A percentile compares a stretch with the other conserved stretches of the same genome.
phyloP scores from a whole-genome alignment of 225 moss, liverwort and hornwort species.

The Bryoerythrophyllum caledonicum region DNA sequence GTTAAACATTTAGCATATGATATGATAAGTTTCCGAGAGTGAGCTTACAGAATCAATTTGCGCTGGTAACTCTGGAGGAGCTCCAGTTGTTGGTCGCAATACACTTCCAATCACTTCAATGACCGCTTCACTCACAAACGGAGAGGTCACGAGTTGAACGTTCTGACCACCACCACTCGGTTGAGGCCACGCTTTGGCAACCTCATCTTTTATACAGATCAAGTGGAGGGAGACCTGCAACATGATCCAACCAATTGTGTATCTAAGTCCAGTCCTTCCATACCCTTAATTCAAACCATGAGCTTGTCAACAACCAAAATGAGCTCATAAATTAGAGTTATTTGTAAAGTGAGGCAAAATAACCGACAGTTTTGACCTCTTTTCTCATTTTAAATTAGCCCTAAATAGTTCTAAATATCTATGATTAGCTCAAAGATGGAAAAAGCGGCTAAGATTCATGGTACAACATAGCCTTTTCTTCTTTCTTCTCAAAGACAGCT shows the following conservation, averaged over 20 bases:
- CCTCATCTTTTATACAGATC: conserved; percentile 77
- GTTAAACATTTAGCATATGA: not conserved
- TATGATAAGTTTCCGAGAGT: conserved; percentile 2
- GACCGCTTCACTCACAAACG: conserved; percentile 59
- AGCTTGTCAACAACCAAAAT: not conserved
- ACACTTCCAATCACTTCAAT: conserved; percentile 63
- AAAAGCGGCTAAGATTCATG: no score
- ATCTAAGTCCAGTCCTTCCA: conserved; percentile 5
- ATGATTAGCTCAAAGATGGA: no score
- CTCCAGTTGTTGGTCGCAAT: conserved; percentile 53
- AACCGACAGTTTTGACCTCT: no score
- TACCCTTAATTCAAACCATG: not conserved
- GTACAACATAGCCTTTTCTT: no score
- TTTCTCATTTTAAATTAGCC: no score
- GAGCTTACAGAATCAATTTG: conserved; percentile 76
- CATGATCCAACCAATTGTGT: conserved; percentile 3
- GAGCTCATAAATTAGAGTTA: not conserved
- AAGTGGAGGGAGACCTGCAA: conserved; percentile 82
- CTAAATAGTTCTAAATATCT: no score
- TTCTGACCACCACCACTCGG: conserved; percentile 10
- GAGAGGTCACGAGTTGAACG: conserved; percentile 38
- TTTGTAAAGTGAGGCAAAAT: no score
- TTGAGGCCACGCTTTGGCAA: conserved; percentile 60
- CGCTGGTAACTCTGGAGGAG: conserved; percentile 55
- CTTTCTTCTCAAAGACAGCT: no score